Percentiles rank a stretch among this genome's conserved stretches.
These are phyloP conservation scores for Karstenula rhodostoma DNA, from an alignment of 2,329 filamentous ascomycete genomes.

Conservation along the genomic window DNA sequence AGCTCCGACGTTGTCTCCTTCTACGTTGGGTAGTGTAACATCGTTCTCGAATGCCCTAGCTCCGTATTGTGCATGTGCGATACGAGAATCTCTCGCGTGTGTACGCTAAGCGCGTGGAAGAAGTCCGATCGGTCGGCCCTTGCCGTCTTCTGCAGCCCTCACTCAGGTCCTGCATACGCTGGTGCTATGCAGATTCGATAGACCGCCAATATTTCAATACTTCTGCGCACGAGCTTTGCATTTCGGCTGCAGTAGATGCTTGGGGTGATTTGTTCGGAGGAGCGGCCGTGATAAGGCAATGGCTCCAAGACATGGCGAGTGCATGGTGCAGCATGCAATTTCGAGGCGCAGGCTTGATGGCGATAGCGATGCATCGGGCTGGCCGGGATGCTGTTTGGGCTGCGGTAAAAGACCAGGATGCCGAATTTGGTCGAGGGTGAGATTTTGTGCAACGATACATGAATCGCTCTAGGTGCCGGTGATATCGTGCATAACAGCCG, in stretches of 20 bases:
- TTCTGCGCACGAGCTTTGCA: neutral
- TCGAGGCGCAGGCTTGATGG: neutral
- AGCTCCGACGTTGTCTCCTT: neutral
- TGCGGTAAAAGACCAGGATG: neutral
- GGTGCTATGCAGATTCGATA: conserved; percentile 8
- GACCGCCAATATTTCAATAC: neutral
- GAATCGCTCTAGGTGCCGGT: neutral
- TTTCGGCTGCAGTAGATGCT: neutral
- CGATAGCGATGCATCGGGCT: neutral
- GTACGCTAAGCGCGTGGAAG: neutral
- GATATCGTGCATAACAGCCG: neutral
- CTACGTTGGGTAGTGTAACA: neutral
- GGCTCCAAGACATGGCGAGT: neutral
- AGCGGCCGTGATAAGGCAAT: neutral
- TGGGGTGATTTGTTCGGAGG: neutral
- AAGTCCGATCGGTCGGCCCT: neutral
- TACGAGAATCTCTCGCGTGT: neutral
- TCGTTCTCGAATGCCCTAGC: conserved; percentile 2
- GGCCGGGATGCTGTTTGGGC: neutral
- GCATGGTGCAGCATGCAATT: neutral
- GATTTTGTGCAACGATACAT: neutral
- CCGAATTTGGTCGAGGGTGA: neutral
- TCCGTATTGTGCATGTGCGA: neutral
- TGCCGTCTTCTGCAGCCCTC: neutral
- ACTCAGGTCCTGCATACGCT: neutral